Base-by-base conservation (phyloP, 169 alveolate genomes). In the Fabrea salina region DNA sequence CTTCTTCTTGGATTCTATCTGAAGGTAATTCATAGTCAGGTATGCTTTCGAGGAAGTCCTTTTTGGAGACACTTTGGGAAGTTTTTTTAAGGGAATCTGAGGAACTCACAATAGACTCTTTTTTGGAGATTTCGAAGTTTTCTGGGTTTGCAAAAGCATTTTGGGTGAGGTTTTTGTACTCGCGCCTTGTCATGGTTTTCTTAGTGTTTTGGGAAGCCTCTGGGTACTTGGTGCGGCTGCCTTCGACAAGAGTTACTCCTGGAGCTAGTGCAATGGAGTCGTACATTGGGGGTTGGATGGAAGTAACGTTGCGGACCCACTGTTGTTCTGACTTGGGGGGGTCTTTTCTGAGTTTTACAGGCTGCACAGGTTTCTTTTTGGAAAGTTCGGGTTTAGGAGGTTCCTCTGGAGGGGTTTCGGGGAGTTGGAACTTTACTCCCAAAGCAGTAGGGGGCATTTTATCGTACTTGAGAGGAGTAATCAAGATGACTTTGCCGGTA, bases 1-100 rank as follows among this genome's bases (percentile, higher is more conserved):
- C 78, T 43, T 13, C 25, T 16, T 2, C 54, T 64, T 64, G 57
- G 30, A 64, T 41, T 6, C 16, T 19, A 6, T 3, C 43, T 5
- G 16, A 19, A 13, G 39, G 54, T 25, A n/a, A 40, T 50, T 70
- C 79, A n/a, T 43, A 70, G 8, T 70, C 79, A 22, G 79, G 79
- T 19, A 70, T 70, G 22, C 37, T 37, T 47, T 70, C 79, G 27
- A 70, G 27, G 30, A 49, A 13, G 49, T 47, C 79, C 6, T 37
- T 70, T 30, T 47, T 41, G 25, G 54, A 47, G n/a, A 50, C 16
- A 4, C 32, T 68, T 13, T 61, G 25, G 4, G 54, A 32, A 27
- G 30, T 22, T 37, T 33, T 33, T 35, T 35, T 64, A 4, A 35
- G 41, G 19, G 56, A 44, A 4, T 50, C 79, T 22, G 16, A 25